A percentile compares a stretch with the other conserved stretches of the same genome.
Conservation (phyloP, 257 asterid species). For the Paraleonurus japonicus region DNA sequence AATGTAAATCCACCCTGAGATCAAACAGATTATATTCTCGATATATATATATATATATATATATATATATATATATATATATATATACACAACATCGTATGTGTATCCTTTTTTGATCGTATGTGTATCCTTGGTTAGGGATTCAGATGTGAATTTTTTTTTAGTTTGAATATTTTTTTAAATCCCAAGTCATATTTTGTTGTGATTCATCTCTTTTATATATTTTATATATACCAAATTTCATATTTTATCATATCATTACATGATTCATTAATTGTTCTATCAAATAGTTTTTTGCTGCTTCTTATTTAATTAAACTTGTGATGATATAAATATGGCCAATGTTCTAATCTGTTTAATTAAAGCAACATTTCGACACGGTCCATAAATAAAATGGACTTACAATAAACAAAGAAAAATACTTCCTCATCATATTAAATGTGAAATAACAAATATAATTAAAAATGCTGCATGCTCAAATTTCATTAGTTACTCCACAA, state of each 20-base stretch:
- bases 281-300: background rate
- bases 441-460: no score
- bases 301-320: background rate
- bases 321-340: no score
- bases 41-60: no score
- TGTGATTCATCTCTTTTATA: background rate
- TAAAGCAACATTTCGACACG: background rate
- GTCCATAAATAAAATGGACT: no score
- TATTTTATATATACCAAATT: background rate
- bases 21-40: background rate
- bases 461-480: no score
- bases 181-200: background rate
- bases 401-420: background rate
- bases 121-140: background rate
- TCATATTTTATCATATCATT: background rate
- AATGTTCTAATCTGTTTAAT: background rate
- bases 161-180: no score
- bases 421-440: no score
- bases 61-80: no score
- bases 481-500: background rate
- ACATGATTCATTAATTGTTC: background rate
- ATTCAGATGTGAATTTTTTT: background rate
- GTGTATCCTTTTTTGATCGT: background rate
- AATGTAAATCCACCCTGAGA: background rate
- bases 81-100: background rate